phyloP scores from a whole-genome alignment of 225 moss, liverwort and hornwort species.

The Polytrichum commune region DNA sequence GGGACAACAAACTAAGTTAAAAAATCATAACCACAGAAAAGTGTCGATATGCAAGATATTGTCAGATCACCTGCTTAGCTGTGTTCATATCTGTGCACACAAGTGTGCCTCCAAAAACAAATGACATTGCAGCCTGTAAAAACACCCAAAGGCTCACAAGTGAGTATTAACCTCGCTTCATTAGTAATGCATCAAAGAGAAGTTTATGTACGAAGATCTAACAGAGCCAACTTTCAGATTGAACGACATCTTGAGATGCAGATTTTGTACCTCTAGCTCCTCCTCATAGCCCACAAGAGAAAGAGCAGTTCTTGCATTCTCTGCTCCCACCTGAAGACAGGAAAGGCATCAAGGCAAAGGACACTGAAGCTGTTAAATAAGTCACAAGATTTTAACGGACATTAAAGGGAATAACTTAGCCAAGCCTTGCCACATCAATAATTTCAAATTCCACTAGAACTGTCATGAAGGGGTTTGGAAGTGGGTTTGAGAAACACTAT shows the following conservation, averaged over 20 bases:
- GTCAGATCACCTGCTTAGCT: conserved; percentile 74
- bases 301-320: conserved; percentile 81
- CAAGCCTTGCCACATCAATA: too few relatives aligned
- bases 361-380: not conserved
- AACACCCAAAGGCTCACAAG: too few relatives aligned
- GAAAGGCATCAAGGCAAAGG: conserved; percentile 10
- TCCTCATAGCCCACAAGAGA: conserved; percentile 77
- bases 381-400: too few relatives aligned
- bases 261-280: conserved; percentile 68
- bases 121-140: conserved; percentile 80
- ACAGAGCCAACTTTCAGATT: conserved; percentile 10
- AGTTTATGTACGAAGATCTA: not conserved
- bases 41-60: not conserved
- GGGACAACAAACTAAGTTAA: not conserved
- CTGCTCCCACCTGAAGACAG: conserved; percentile 69
- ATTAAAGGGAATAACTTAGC: too few relatives aligned
- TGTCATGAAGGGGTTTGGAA: too few relatives aligned
- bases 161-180: too few relatives aligned
- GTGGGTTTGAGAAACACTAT: too few relatives aligned
- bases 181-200: not conserved
- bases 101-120: conserved; percentile 89
- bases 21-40: not conserved
- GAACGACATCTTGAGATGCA: not conserved
- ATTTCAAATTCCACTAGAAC: too few relatives aligned
- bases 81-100: conserved; percentile 77